Conservation (phyloP, 805 yeast genomes). For the Ascoidea rubescens region DNA sequence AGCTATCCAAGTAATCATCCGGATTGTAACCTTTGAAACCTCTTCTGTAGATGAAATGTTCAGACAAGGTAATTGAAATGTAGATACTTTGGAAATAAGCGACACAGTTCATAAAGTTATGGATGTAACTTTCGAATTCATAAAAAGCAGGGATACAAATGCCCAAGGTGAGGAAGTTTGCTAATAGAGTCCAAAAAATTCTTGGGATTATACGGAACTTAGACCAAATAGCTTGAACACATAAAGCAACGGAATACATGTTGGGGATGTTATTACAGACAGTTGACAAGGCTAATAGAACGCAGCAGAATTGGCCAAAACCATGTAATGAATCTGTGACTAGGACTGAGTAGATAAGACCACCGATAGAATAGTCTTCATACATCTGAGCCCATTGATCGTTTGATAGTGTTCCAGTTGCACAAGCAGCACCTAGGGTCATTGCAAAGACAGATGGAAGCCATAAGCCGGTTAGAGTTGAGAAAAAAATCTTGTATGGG, state of each 20-base stretch:
- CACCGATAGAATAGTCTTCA: constrained; percentile 51
- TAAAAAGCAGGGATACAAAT: constrained; percentile 83
- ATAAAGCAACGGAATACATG: constrained; percentile 79
- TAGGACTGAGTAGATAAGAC: constrained; percentile 65
- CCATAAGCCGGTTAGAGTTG: constrained; percentile 48
- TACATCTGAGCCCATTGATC: constrained; percentile 35
- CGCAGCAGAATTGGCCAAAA: constrained; percentile 84
- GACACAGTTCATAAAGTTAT: constrained; percentile 79
- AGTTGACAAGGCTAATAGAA: constrained; percentile 70
- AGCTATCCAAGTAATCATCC: constrained; percentile 41
- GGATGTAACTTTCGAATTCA: constrained; percentile 57
- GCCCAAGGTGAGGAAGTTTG: constrained; percentile 67
- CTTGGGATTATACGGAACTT: constrained; percentile 66
- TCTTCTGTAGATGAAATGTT: constrained; percentile 67
- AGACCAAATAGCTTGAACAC: constrained; percentile 77
- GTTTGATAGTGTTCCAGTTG: constrained; percentile 43
- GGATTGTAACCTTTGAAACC: constrained; percentile 49
- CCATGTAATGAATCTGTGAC: constrained; percentile 73
- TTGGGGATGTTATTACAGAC: constrained; percentile 88
- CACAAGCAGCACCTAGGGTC: constrained; percentile 79
- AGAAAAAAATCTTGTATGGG: constrained; percentile 44
- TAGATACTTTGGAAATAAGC: constrained; percentile 87
- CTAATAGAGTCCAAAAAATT: constrained; percentile 65
- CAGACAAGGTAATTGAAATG: constrained; percentile 57
- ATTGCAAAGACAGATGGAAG: constrained; percentile 59